Evolutionary conservation across 2,329 filamentous ascomycete species (phyloP), one percentile per base, ranked within the genome.

Genomic region (Penicillium hordei): DNA sequence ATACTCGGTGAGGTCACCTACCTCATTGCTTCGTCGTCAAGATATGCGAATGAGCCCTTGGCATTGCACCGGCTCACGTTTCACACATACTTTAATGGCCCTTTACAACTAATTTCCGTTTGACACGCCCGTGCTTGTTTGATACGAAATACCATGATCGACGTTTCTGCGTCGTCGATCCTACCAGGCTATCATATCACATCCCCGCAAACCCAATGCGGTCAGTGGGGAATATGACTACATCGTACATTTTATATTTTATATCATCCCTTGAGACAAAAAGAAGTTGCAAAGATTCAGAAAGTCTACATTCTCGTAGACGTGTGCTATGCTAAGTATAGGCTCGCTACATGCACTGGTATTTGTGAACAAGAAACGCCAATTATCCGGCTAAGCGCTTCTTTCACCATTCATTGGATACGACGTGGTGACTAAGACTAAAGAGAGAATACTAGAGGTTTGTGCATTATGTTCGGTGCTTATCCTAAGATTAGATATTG

Each of bases 161-260:
- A 55, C 53, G 48, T 40, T 44, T 51, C 53, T 56, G 53, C 48
- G 33, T 52, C 13, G 53, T 52, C 39, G 53, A 56, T 56, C 53
- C 31, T 51, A 31, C 39, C 23, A 39, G 44, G 25, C 23, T 25
- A 39, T 38, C 52, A 51, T 33, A 36, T 29, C 29, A 51, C 36
- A 38, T 51, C 53, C 53, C 53, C 53, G 46, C 53, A 56, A 52
- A 27, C 46, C 31, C 19, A 25, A 56, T 44, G 46, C 53, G 53
- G 46, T 38, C 51, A 48, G 51, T 39, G 46, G 46, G 25, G 38
- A 36, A 10, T 1, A 53, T 46, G 51, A 48, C 42, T 48, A 25
- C 19, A 34, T n/a, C 6, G 39, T 23, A 17, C 23, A 27, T 39
- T n/a, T 17, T 48, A 15, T 8, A 8, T 13, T 48, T 7, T 13